phyloP scores from a whole-genome alignment of 129 eudicot species.

The Flaveria bidentis region DNA sequence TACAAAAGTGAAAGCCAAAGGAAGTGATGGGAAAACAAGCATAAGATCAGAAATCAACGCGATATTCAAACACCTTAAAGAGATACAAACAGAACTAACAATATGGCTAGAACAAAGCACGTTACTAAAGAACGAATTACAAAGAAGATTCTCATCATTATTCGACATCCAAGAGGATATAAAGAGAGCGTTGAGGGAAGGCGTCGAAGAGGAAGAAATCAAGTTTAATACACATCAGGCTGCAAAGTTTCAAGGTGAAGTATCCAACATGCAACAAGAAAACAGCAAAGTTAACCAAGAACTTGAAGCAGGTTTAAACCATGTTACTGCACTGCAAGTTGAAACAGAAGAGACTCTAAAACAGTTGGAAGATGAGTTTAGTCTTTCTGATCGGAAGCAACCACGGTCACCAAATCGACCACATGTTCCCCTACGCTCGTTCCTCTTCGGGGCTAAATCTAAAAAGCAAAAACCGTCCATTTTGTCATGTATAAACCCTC shows the following conservation, averaged over 20 bases:
- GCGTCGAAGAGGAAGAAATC: constrained; percentile 76
- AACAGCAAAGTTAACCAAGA: constrained; percentile 78
- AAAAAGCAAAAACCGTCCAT: constrained; percentile 66
- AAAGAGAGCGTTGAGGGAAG: constrained; percentile 57
- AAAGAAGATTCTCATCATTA: constrained; percentile 54
- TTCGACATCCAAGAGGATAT: constrained; percentile 69
- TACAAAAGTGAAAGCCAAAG: constrained; percentile 43
- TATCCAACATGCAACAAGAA: constrained; percentile 93
- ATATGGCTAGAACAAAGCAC: constrained; percentile 71
- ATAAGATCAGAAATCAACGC: constrained; percentile 61
- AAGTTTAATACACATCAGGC: constrained; percentile 84
- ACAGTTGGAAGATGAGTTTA: constrained; percentile 58
- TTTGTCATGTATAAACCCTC: constrained; percentile 63
- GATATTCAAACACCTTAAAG: constrained; percentile 71
- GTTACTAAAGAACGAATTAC: constrained; percentile 60
- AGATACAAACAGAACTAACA: constrained; percentile 60
- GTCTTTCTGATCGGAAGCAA: constrained; percentile 37
- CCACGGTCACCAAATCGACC: constrained; percentile 36
- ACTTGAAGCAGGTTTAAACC: constrained; percentile 72
- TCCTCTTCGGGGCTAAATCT: constrained; percentile 70
- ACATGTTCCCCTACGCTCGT: constrained; percentile 70
- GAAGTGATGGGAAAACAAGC: constrained; percentile 24
- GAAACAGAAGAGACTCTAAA: constrained; percentile 53
- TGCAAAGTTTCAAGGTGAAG: constrained; percentile 93
- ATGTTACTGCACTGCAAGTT: constrained; percentile 44